Evolutionary conservation across 495 filamentous ascomycete genomes (phyloP).

Genomic region (Tuber microsphaerosporum): DNA sequence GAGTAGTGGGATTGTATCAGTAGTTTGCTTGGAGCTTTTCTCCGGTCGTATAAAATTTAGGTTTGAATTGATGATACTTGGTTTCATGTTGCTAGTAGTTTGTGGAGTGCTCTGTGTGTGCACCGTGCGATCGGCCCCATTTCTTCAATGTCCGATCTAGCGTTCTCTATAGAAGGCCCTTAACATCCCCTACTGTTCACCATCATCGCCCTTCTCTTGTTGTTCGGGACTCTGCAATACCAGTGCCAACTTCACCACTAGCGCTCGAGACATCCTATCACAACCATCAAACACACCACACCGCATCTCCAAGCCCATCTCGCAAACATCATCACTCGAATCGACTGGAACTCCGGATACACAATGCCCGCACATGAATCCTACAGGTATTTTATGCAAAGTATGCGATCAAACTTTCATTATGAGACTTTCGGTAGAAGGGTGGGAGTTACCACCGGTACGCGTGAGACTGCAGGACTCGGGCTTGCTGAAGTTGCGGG

Average conservation of each 20-base stretch:
- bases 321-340: no score
- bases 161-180: background rate
- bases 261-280: no score
- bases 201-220: background rate
- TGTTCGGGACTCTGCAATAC: background rate
- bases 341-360: no score
- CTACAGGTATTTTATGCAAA: no score
- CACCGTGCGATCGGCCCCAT: background rate
- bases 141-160: background rate
- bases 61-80: background rate
- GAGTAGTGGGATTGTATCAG: background rate
- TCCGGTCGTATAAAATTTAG: background rate
- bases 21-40: background rate
- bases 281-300: no score
- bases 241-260: background rate
- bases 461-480: no score
- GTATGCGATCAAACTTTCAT: no score
- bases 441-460: no score
- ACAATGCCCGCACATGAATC: no score
- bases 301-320: no score
- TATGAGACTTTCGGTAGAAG: no score
- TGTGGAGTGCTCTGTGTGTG: background rate
- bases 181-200: background rate
- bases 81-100: background rate
- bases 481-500: no score